Evolutionary conservation across 2,329 filamentous ascomycete genomes (phyloP), one percentile per base, ranked within the genome.

Genomic region (Falciphora oryzae): DNA sequence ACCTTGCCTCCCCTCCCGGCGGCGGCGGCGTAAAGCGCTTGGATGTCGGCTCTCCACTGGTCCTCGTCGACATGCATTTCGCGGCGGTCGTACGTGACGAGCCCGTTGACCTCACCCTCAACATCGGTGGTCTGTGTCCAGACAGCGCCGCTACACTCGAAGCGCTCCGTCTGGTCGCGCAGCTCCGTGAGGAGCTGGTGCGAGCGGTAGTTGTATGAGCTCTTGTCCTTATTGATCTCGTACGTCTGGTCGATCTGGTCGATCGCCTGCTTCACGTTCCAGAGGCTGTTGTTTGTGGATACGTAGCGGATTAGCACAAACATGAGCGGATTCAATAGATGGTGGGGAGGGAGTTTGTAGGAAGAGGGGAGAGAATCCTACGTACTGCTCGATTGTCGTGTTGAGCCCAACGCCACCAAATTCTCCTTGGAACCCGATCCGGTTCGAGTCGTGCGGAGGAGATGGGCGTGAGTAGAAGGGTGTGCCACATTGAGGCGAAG

Each of bases 111-210:
- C 72, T 91, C 89, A 5, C 88, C 89, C 72, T 91, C 89, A 0
- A 91, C 89, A 69, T 91, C 89, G 0, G 86, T 89, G 0, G 88
- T 91, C 77, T 91, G 89, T 0, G 89, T 91, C 82, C 87, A 91
- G 0, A 91, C 83, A 14, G 83, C 89, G 0, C 85, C 89, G 44
- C 84, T 89, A 75, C 89, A 91, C 0, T 84, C 80, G 65, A 80
- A 90, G 14, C 75, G 75, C 65, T 84, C 79, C 38, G 90, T 83
- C 70, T 89, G 80, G 64, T 88, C 83, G 53, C 82, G 81, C 4
- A 90, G 79, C 69, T 90, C 87, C 2, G 80, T 78, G 29, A 89
- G 82, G 1, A 90, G 78, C 22, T 81, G 69, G 57, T 87, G 81
- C 0, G 84, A 82, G 62, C 89, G 85, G 72, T 88, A 88, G 74